Evolutionary conservation across 768 basidiomycete species (phyloP).

Genomic region (Lactarius quietus): DNA sequence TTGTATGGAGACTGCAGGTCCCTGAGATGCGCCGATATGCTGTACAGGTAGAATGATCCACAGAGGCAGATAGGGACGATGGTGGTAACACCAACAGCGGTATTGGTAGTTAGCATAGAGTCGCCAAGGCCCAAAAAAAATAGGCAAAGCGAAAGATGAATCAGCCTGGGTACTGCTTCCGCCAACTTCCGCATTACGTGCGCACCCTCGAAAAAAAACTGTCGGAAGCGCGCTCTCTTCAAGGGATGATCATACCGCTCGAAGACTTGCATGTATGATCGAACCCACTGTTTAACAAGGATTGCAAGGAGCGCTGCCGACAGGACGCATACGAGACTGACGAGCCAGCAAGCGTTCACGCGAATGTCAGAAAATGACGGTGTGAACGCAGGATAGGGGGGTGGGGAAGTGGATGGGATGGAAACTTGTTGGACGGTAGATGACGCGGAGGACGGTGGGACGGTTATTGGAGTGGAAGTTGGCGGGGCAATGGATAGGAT

Average conservation of each 20-base stretch:
- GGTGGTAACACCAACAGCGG: neutral
- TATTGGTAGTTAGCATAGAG: neutral
- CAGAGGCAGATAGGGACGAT: neutral
- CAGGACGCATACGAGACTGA: neutral
- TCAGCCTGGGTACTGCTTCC: neutral
- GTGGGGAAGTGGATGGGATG: neutral
- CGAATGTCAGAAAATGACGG: neutral
- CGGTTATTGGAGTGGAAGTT: too few species aligned
- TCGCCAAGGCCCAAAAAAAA: neutral
- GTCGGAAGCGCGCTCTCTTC: neutral
- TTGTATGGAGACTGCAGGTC: neutral
- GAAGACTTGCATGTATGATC: neutral
- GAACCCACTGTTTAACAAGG: neutral
- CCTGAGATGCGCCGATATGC: neutral
- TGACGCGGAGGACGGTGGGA: too few species aligned
- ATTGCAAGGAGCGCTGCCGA: neutral
- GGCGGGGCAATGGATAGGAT: too few species aligned
- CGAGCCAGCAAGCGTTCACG: neutral
- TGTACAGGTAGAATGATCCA: neutral
- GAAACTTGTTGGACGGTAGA: neutral
- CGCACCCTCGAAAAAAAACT: neutral
- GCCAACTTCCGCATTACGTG: rapidly evolving
- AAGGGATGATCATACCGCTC: neutral
- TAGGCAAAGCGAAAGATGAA: neutral
- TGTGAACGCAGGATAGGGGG: neutral